These are phyloP conservation scores for Biscogniauxia mediterranea DNA, from an alignment of 2,329 filamentous ascomycete species.

Conservation along the genomic window DNA sequence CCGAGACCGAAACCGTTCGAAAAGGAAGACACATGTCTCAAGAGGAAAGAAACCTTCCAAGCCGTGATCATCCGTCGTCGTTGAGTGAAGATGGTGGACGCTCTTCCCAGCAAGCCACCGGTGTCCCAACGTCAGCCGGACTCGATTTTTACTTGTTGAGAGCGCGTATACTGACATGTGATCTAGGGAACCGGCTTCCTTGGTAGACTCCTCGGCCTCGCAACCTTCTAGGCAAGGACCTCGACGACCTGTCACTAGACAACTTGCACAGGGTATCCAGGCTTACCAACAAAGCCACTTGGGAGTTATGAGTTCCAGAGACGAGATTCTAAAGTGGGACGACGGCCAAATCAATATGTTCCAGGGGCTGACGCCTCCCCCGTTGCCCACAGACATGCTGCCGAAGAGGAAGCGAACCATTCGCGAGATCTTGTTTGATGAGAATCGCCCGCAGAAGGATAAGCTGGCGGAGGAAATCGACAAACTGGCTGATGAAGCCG, in stretches of 20 bases:
- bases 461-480: slow-evolving; percentile 31
- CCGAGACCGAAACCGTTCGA: not conserved
- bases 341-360: slow-evolving; percentile 12
- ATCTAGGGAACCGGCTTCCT: not conserved
- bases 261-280: slow-evolving; percentile 8
- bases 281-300: slow-evolving; percentile 2
- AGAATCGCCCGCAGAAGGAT: slow-evolving; percentile 27
- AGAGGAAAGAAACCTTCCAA: not conserved
- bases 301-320: slow-evolving; percentile 1
- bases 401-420: slow-evolving; percentile 23
- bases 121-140: not conserved
- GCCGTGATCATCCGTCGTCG: not conserved
- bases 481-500: slow-evolving; percentile 12
- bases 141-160: not conserved
- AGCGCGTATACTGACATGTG: not conserved
- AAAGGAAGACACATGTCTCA: not conserved
- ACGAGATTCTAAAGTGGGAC: slow-evolving; percentile 10
- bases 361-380: slow-evolving; percentile 20
- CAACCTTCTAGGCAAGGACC: slow-evolving; percentile 10
- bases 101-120: not conserved
- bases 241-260: slow-evolving; percentile 9
- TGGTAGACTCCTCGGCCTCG: not conserved
- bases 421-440: slow-evolving; percentile 24
- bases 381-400: slow-evolving; percentile 16
- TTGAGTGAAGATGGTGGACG: not conserved